Base-by-base conservation (phyloP, 176 grass and related monocot genomes). In the Phyllostachys edulis region DNA sequence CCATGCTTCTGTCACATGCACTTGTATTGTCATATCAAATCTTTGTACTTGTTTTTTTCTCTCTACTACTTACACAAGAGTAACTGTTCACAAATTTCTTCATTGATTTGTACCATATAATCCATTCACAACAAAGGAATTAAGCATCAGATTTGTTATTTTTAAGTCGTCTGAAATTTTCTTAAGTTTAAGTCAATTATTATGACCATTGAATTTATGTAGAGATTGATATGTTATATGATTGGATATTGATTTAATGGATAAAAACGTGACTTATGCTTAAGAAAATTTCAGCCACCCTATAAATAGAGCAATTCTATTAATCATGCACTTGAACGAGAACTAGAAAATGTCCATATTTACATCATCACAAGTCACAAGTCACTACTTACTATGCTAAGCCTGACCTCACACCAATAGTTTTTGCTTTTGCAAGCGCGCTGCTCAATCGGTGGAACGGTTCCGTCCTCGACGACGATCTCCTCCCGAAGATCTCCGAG, bases 381-480 rank as follows among this genome's bases (percentile, higher is more conserved):
- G 16, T 23, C n/a, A 23, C 23, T 18, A 4, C 23, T n/a, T n/a
- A n/a, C n/a, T n/a, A n/a, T n/a, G n/a, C n/a, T n/a, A n/a, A n/a
- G 27, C 0, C 20, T 7, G 42, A 9, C 36, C 20, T 55, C 51
- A 84, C 29, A 97, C 94, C 94, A 97, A 69, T 89, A 85, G 77
- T 89, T 85, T 49, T 79, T 36, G 36, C 94, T 94, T 39, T 42
- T 83, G 80, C 94, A 97, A 8, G 27, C 39, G 10, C n/a, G n/a
- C n/a, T n/a, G n/a, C n/a, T n/a, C n/a, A n/a, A n/a, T n/a, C n/a
- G n/a, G n/a, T 94, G 94, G 84, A 89, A 46, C 86, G 71, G 75
- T 89, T 97, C 68, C 89, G 67, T 97, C 94, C 88, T 85, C 82
- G 40, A 97, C 64, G 8, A 86, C 77, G 64, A 97, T 92, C 55